Base-by-base conservation (phyloP, 1,139 yeast species). In the Pichia sp. region DNA sequence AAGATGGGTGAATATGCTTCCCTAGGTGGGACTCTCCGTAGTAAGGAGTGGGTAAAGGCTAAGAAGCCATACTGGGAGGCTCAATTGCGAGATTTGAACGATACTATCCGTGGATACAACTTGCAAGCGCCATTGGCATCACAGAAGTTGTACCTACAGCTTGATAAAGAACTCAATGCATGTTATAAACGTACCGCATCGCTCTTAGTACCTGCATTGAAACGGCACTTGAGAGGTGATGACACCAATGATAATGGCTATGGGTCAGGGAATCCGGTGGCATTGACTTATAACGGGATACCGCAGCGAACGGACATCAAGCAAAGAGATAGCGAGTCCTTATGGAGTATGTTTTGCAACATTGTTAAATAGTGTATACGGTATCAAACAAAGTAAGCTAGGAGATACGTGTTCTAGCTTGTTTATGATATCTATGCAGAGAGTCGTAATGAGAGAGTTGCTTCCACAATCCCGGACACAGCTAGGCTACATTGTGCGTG, bases 51-150 rank as follows among this genome's bases (percentile, higher is more conserved):
- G 77, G 64, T 64, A 37, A 23, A 33, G 1, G 50, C 51, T 4
- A 60, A 70, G 29, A 37, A 45, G 16, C 48, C 47, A 14, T 77
- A 69, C 46, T 63, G 75, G 24, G 50, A 56, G 1, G 64, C 67
- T 6, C 65, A 72, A 37, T 51, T 81, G 7, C 62, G 59, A 12
- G 52, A 63, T 4, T 56, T 85, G 32, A 86, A 86, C 55, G 68
- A 64, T 35, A 62, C 67, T 1, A 69, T 86, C 16, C 61, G 95
- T 18, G 73, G 81, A 15, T 86, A 85, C 53, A 86, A 86, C 48
- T 56, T 86, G 21, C 93, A 83, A 51, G 84, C 93, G 2, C 96
- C 96, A 0, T 60, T 80, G 18, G 67, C 77, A 1, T 74, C 93
- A 1, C 86, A 88, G 43, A 77, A 78, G 46, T 63, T 81, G 37